These are phyloP conservation scores for Eimeria sp. DNA, from an alignment of 169 alveolate genomes.

Conservation along the genomic window DNA sequence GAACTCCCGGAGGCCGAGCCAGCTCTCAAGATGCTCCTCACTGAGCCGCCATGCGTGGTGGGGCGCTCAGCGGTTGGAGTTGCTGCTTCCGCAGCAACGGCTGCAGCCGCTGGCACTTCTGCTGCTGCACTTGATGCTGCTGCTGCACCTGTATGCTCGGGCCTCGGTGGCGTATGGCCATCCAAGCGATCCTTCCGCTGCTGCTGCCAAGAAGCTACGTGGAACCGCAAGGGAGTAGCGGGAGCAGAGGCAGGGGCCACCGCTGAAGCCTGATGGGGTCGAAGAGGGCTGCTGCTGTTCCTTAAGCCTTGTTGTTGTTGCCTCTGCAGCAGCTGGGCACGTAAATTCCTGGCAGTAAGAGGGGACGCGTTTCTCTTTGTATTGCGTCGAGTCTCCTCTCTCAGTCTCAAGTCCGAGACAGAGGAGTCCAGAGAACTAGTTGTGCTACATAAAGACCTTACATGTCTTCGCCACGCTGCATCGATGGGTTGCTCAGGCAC, in stretches of 20 bases:
- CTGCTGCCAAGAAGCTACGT: constrained; percentile 5
- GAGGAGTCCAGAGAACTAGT: constrained; percentile 13
- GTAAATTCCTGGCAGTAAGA: constrained; percentile 28
- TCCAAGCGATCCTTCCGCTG: background rate
- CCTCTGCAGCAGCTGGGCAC: constrained; percentile 16
- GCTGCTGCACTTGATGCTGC: constrained; percentile 8
- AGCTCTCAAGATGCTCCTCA: constrained; percentile 51
- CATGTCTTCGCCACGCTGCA: constrained; percentile 22
- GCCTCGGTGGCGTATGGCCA: constrained; percentile 20
- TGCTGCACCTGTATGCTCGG: background rate
- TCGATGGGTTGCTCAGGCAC: constrained; percentile 33
- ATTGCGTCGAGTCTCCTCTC: constrained; percentile 74
- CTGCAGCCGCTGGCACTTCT: background rate
- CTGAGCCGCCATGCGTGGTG: background rate
- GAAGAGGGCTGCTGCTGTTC: constrained; percentile 40
- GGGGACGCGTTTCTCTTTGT: constrained; percentile 56
- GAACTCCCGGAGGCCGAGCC: constrained; percentile 34
- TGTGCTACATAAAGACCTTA: constrained; percentile 2
- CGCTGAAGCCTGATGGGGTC: background rate
- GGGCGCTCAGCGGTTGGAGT: constrained; percentile 21
- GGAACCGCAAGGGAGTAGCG: constrained; percentile 26
- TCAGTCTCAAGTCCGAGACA: constrained; percentile 26
- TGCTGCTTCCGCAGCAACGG: constrained; percentile 1
- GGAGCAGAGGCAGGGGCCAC: constrained; percentile 25
- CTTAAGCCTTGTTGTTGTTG: background rate